Evolutionary conservation across 306 rosid genomes (phyloP).

Genomic region (Fragaria vesca): DNA sequence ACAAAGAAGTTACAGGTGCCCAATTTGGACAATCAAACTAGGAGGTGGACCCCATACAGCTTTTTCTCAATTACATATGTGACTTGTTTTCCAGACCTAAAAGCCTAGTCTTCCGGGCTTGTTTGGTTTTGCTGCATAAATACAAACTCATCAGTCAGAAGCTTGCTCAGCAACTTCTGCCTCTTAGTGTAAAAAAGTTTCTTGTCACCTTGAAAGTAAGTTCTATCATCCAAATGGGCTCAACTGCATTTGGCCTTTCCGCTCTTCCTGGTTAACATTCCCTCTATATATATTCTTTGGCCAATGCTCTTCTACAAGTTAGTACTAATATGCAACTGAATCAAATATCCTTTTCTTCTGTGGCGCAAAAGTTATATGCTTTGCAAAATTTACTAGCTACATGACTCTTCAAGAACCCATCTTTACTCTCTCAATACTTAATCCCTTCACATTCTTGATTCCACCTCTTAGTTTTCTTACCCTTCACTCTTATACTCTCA

Average conservation of each 20-base stretch:
- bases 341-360: neutral
- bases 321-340: neutral
- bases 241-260: conserved; percentile 12
- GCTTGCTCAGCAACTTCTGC: neutral
- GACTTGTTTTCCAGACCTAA: neutral
- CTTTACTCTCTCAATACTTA: conserved; percentile 10
- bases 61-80: neutral
- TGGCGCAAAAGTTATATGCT: conserved; percentile 26
- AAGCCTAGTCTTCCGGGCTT: neutral
- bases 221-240: conserved; percentile 24
- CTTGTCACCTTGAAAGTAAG: conserved; percentile 11
- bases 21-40: conserved; percentile 34
- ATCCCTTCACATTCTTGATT: conserved; percentile 13
- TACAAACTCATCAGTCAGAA: neutral
- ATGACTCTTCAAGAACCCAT: conserved; percentile 7
- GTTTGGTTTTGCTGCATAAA: neutral
- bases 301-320: neutral
- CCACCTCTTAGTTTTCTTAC: conserved; percentile 2
- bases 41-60: conserved; percentile 38
- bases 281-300: neutral
- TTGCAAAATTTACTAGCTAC: conserved; percentile 17
- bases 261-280: neutral
- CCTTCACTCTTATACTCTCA: conserved; percentile 2
- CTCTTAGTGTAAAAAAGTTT: neutral
- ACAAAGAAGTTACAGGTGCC: conserved; percentile 41